Percentiles rank a stretch among this genome's conserved stretches.
phyloP scores from a whole-genome alignment of 495 filamentous ascomycete species.

The Margaritispora aquatica region DNA sequence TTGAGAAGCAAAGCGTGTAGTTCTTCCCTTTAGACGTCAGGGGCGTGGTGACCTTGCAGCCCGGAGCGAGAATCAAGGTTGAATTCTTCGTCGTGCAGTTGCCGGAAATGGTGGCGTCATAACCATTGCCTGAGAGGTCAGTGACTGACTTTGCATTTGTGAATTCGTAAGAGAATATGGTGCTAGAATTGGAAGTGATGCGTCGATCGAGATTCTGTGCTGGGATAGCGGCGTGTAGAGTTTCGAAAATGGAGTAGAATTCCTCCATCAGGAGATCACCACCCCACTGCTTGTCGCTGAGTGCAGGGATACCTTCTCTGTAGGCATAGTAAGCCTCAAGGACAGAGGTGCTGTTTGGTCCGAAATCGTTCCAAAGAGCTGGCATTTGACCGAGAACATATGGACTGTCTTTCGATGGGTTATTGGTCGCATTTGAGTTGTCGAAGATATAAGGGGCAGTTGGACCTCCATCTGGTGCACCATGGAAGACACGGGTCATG shows the following conservation, averaged over 20 bases:
- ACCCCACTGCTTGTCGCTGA: constrained; percentile 51
- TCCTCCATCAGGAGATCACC: constrained; percentile 35
- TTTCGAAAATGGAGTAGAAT: constrained; percentile 31
- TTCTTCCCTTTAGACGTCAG: constrained; percentile 41
- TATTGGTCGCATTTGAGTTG: constrained; percentile 34
- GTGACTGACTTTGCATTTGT: constrained; percentile 13
- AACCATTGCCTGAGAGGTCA: constrained; percentile 41
- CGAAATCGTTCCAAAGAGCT: constrained; percentile 48
- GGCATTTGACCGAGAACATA: constrained; percentile 38
- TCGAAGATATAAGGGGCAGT: constrained; percentile 44
- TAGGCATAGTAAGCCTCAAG: constrained; percentile 43
- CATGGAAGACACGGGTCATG: constrained; percentile 38
- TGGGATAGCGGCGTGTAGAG: constrained; percentile 33
- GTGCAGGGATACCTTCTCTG: constrained; percentile 39
- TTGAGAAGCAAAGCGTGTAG: constrained; percentile 40
- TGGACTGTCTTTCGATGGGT: constrained; percentile 33
- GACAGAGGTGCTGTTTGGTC: constrained; percentile 39
- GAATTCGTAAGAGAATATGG: constrained; percentile 37
- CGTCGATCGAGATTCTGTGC: constrained; percentile 41
- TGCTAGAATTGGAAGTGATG: constrained; percentile 31
- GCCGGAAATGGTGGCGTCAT: constrained; percentile 30
- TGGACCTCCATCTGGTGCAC: constrained; percentile 32
- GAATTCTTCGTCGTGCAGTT: constrained; percentile 25
- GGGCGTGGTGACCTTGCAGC: constrained; percentile 35
- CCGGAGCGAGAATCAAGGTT: constrained; percentile 23